These are phyloP conservation scores for Sphaerulina vaccinii DNA, from an alignment of 2,329 filamentous ascomycete genomes.

Conservation along the genomic window DNA sequence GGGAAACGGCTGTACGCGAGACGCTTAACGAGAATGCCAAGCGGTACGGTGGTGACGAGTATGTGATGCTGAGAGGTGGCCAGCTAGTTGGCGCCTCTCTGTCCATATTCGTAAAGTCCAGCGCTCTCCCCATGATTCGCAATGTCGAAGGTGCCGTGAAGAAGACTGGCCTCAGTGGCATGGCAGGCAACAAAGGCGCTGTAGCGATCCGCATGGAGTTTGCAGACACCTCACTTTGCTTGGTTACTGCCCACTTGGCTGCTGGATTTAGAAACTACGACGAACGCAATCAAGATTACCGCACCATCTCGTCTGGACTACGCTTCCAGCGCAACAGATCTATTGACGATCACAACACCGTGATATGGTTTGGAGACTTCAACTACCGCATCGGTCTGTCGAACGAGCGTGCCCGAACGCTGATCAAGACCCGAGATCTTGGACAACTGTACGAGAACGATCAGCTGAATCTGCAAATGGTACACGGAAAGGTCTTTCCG, in stretches of 20 bases:
- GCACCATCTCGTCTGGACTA: slow-evolving; percentile 80
- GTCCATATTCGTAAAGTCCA: slow-evolving; percentile 83
- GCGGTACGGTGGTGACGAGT: slow-evolving; percentile 67
- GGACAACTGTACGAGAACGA: slow-evolving; percentile 86
- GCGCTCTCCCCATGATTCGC: slow-evolving; percentile 77
- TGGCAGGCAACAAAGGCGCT: slow-evolving; percentile 96
- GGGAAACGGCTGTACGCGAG: slow-evolving; percentile 78
- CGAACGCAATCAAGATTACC: slow-evolving; percentile 89
- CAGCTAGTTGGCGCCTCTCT: slow-evolving; percentile 93
- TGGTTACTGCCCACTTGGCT: slow-evolving; percentile 93
- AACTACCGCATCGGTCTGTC: slow-evolving; percentile 92
- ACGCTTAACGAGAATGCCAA: slow-evolving; percentile 73
- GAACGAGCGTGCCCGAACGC: slow-evolving; percentile 71
- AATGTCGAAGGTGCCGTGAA: slow-evolving; percentile 96
- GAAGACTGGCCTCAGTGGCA: slow-evolving; percentile 92
- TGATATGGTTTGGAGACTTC: slow-evolving; percentile 97
- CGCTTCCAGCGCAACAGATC: slow-evolving; percentile 86
- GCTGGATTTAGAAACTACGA: slow-evolving; percentile 97
- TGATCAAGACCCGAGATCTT: slow-evolving; percentile 71
- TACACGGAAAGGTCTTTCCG: slow-evolving; percentile 82
- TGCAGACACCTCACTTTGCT: slow-evolving; percentile 87
- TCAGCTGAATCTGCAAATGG: slow-evolving; percentile 95
- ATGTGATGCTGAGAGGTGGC: slow-evolving; percentile 85
- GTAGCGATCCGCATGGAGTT: slow-evolving; percentile 96
- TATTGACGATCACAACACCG: slow-evolving; percentile 87